Conservation (phyloP, 208 protist species). For the Naegleria fowleri region DNA sequence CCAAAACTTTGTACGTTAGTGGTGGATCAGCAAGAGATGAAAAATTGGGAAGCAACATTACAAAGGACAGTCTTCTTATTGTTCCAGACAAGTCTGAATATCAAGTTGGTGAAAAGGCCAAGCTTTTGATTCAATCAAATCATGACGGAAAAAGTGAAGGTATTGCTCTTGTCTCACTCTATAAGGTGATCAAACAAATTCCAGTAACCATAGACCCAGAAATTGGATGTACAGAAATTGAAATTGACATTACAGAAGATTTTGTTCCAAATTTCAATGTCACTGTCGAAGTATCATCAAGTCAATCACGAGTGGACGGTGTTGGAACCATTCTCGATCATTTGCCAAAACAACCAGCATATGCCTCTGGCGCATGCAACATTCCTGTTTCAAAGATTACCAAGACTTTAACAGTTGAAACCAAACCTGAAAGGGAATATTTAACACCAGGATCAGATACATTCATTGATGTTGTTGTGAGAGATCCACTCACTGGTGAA, state of each 20-base stretch:
- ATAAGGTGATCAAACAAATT: background rate
- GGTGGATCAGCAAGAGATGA: background rate
- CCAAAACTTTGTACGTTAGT: background rate
- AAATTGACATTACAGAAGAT: background rate
- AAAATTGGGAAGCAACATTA: background rate
- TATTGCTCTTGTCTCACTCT: background rate
- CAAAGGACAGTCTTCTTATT: background rate
- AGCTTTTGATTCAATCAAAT: background rate
- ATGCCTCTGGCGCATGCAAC: background rate
- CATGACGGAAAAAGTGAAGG: background rate
- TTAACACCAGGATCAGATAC: background rate
- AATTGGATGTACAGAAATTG: background rate
- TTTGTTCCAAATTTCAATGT: background rate
- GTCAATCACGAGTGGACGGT: background rate
- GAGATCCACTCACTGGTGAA: background rate
- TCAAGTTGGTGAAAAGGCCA: background rate
- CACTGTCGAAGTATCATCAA: background rate
- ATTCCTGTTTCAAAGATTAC: background rate
- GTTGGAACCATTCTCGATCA: background rate
- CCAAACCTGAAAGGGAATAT: background rate
- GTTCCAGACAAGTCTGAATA: background rate
- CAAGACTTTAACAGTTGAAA: background rate
- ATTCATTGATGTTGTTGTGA: background rate
- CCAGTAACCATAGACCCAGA: background rate
- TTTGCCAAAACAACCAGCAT: background rate